Evolutionary conservation across 73 alveolate genomes (phyloP), one percentile per base, ranked within the genome.

Genomic region (Stentor roeselii): DNA sequence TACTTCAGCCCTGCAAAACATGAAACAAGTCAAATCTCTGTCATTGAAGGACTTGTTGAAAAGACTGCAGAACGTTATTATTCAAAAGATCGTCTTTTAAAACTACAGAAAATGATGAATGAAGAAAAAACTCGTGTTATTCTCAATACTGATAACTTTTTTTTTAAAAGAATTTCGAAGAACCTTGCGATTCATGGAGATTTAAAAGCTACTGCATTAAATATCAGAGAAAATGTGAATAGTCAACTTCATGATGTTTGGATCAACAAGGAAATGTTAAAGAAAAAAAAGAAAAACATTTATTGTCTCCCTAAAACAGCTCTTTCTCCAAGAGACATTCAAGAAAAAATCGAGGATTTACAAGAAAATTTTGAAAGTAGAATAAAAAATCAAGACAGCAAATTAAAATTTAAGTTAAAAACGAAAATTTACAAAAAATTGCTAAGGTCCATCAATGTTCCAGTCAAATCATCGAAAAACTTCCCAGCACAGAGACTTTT

Each of bases 401-500:
- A 21, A 21, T 27, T 67, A 21, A 67, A 67, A 2, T 67, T 40
- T 27, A 67, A 67, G 34, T 11, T 67, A 21, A 67, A 67, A 67
- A 67, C 80, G 14, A 67, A n/a, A 2, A 32, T 67, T 21, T 67
- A 67, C 41, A 67, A 67, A 67, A 67, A 67, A 21, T 40, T 67
- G 1, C 11, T 67, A 40, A 67, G 80, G 37, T 21, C 80, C 21
- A 21, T 67, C 21, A 67, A 32, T 32, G 6, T 11, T 50, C 21
- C 67, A 50, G 80, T 36, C 11, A 67, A 67, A 34, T 36, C 41
- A 67, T 58, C 15, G 1, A 67, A 67, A 21, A 11, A 36, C 1
- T 67, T 30, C 1, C 80, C 80, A 27, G 27, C 50, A 30, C 80
- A 67, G 80, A 67, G 41, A 2, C 80, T 67, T 1, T 67, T 21